Base-by-base conservation (phyloP, 495 filamentous ascomycete species). In the Tetracladium marchalianum region DNA sequence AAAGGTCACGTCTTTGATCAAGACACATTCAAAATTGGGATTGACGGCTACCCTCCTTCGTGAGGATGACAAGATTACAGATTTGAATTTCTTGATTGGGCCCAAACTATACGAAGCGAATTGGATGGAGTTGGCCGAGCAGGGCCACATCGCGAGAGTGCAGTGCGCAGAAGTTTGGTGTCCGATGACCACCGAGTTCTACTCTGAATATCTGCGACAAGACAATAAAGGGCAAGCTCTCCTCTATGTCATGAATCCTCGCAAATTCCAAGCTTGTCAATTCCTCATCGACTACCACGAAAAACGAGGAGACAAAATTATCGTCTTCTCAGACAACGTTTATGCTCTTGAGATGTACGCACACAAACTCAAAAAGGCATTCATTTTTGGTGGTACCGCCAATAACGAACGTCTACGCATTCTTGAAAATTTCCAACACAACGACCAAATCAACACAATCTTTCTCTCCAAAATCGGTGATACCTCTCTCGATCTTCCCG, bases 141-240 rank as follows among this genome's bases (percentile, higher is more conserved):
- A 95, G 63, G 92, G 92, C 11, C 92, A 97, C 61, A 98, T 98
- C 58, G 92, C 92, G 35, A 87, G 87, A 54, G 92, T 98, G 1
- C 92, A 98, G 57, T 98, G 92, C 64, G 92, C 92, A 38, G 92
- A 98, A 60, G 92, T 98, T 22, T 98, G 92, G 92, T 98, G 92
- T 62, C 90, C 90, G 8, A 98, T 98, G 92, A 94, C 92, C 0
- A 87, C 88, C 5, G 92, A 98, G 58, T 98, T 98, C 67, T 96
- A 97, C 63, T 80, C 84, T 15, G 89, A 96, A 56, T 98, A 96
- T 66, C 80, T 97, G 47, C 77, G 72, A 16, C 71, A 83, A 46
- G 79, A 80, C 31, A 77, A 75, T 5, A 66, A 81, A 43, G 87
- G 87, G 62, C 71, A 76, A 16, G 70, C 75, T 9, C 75, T 95